These are phyloP conservation scores for Ambispora gerdemannii DNA, from an alignment of 192 early-diverging fungal genomes.

Conservation along the genomic window DNA sequence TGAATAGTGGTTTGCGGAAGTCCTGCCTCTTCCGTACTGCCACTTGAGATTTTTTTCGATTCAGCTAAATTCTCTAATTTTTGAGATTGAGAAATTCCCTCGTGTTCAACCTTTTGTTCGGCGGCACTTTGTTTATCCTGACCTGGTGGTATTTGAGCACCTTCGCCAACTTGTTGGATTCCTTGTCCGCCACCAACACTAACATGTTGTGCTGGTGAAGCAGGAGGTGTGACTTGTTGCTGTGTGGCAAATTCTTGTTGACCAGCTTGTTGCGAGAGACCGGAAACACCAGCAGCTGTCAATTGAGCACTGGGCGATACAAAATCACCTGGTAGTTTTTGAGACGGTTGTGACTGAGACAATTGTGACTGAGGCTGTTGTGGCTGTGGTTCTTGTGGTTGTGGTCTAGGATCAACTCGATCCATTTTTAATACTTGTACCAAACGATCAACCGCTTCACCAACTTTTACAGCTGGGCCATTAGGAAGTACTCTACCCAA, in stretches of 20 bases:
- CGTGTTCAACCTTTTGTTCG: background rate
- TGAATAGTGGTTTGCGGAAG: no score
- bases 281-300: background rate
- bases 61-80: background rate
- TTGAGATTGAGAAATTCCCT: background rate
- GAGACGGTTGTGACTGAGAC: no score
- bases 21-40: no score
- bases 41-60: background rate
- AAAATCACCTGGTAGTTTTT: no score
- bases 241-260: no score
- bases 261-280: background rate
- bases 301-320: no score
- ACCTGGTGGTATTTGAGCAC: no score
- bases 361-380: background rate
- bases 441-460: background rate
- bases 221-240: background rate
- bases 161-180: no score
- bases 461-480: conserved; percentile 6
- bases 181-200: no score
- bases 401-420: background rate
- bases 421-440: background rate
- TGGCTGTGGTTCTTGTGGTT: background rate
- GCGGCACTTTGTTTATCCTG: no score
- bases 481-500: background rate
- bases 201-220: no score